Evolutionary conservation across 306 rosid genomes (phyloP).

Genomic region (Adenanthera pavonina): DNA sequence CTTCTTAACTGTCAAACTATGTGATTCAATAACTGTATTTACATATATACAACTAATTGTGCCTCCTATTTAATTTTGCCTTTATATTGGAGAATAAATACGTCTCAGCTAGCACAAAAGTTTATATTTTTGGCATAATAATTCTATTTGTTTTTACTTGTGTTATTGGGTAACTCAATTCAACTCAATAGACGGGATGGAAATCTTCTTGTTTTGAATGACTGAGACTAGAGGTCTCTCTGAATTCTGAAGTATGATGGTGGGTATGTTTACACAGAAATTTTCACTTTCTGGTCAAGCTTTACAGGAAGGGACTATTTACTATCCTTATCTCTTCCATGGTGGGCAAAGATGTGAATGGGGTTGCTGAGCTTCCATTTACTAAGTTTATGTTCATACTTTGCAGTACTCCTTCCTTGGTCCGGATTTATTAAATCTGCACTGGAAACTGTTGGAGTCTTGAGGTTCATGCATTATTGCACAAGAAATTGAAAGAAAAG

Average conservation of each 20-base stretch:
- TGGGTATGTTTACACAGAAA: too few relatives aligned
- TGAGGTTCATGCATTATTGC: background rate
- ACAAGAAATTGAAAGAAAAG: too few relatives aligned
- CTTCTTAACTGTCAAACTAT: background rate
- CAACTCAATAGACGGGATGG: background rate
- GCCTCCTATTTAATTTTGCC: background rate
- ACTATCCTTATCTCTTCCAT: background rate
- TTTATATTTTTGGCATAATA: background rate
- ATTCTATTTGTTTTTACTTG: background rate
- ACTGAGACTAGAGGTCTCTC: background rate
- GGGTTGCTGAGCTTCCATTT: constrained; percentile 12
- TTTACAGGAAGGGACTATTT: background rate
- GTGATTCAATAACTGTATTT: background rate
- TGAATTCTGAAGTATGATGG: constrained; percentile 1
- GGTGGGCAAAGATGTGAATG: background rate
- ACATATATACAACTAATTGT: background rate
- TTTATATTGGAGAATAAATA: background rate
- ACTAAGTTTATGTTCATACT: background rate
- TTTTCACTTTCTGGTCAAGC: background rate
- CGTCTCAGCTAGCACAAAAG: background rate
- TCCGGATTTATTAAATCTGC: background rate
- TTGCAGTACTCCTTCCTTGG: background rate
- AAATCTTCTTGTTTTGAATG: background rate
- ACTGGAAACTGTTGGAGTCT: background rate
- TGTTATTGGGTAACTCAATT: background rate